A percentile compares a stretch with the other conserved stretches of the same genome.
phyloP scores from a whole-genome alignment of 345 rosid genomes.

The Murraya paniculata region DNA sequence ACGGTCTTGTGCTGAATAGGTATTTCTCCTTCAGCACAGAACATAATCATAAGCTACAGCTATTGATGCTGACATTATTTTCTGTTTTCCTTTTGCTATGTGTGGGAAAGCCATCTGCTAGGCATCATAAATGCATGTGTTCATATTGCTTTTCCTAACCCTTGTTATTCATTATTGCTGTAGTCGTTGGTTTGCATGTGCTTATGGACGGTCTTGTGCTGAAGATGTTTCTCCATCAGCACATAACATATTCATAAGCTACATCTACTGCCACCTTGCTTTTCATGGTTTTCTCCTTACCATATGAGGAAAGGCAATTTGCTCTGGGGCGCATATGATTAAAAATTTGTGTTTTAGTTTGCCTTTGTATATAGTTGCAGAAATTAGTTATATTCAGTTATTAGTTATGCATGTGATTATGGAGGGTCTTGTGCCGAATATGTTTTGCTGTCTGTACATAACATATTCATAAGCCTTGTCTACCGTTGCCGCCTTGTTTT shows the following conservation, averaged over 20 bases:
- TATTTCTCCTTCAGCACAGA: constrained; percentile 14
- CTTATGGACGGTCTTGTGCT: constrained; percentile 50
- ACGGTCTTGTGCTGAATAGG: constrained; percentile 29
- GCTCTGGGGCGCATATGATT: not conserved
- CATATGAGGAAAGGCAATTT: constrained; percentile 8
- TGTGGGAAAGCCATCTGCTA: constrained; percentile 6
- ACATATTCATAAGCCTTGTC: constrained; percentile 53
- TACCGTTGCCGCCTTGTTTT: constrained; percentile 26
- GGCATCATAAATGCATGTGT: not conserved
- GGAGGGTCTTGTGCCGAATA: constrained; percentile 40
- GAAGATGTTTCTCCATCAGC: constrained; percentile 20
- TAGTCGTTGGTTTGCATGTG: constrained; percentile 18
- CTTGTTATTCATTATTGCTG: not conserved
- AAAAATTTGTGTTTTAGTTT: not conserved
- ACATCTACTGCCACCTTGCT: constrained; percentile 19
- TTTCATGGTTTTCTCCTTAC: constrained; percentile 2
- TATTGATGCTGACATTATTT: not conserved
- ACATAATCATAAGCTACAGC: constrained; percentile 23
- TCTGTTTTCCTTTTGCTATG: constrained; percentile 3
- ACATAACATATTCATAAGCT: constrained; percentile 55
- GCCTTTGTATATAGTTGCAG: not conserved
- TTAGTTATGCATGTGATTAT: constrained; percentile 26
- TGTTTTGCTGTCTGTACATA: constrained; percentile 31
- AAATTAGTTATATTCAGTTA: not conserved
- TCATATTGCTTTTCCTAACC: not conserved